A percentile compares a stretch with the other conserved stretches of the same genome.
Evolutionary conservation across 2,329 filamentous ascomycete genomes (phyloP).

Genomic region (Akanthomyces uredinophilus): DNA sequence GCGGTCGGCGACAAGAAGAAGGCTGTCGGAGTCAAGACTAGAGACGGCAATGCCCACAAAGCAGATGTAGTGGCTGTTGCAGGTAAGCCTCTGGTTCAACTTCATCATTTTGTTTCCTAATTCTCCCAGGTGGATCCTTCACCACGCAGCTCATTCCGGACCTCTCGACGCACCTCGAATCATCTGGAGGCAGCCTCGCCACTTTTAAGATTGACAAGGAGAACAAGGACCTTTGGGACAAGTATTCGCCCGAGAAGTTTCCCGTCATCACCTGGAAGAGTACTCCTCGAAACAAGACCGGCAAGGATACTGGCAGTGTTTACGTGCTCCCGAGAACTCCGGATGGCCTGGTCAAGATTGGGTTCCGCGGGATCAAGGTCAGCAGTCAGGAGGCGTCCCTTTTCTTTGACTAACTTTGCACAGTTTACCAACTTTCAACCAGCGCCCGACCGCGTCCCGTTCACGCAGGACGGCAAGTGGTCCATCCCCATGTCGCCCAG

Average conservation of each 20-base stretch:
- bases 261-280: constrained; percentile 30
- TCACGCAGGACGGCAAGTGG: constrained; percentile 28
- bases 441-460: constrained; percentile 24
- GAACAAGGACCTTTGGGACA: constrained; percentile 25
- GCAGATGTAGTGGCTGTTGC: constrained; percentile 23
- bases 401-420: background rate
- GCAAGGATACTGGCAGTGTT: constrained; percentile 27
- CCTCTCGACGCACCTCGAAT: constrained; percentile 26
- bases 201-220: constrained; percentile 24
- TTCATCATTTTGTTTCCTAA: background rate
- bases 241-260: constrained; percentile 28
- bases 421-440: constrained; percentile 30
- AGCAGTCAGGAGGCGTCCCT: background rate
- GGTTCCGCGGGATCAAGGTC: constrained; percentile 26
- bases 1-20: constrained; percentile 15
- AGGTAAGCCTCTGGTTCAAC: constrained; percentile 15
- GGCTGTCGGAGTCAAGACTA: constrained; percentile 19
- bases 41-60: constrained; percentile 18
- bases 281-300: constrained; percentile 21
- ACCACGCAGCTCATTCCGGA: constrained; percentile 27
- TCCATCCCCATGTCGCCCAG: constrained; percentile 25
- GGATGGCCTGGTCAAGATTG: constrained; percentile 25
- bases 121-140: constrained; percentile 25
- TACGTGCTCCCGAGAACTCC: constrained; percentile 26
- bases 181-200: constrained; percentile 25